Base-by-base conservation (phyloP, 2,329 filamentous ascomycete species). In the Alternaria sp. region DNA sequence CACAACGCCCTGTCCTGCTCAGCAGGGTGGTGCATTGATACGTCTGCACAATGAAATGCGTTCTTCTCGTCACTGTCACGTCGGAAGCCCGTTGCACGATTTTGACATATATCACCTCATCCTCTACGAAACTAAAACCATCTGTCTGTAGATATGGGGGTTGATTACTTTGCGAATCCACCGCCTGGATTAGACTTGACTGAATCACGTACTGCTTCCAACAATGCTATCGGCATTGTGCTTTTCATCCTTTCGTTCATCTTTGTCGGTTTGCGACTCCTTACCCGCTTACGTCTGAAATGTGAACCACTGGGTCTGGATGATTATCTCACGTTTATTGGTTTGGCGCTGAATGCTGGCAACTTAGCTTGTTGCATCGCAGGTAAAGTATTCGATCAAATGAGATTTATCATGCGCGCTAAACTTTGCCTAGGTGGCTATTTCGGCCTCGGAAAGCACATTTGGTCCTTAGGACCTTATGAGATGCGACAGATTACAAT, bases 341-440 rank as follows among this genome's bases (percentile, higher is more conserved):
- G 66, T 1, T 10, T 69, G 46, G 62, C 58, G 26, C 34, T 68
- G 36, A 68, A 65, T 46, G 67, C 69, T 29, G 67, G 62, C 3
- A 69, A 70, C 39, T 29, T 72, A 13, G 68, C 62, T 13, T 72
- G 69, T 46, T 72, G 69, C 42, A 65, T 71, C 45, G 65, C 66
- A 37, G 67, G 66, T 65, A 57, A 5, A 37, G 11, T 5, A 3
- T n/a, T 7, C 3, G 1, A 21, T 10, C 10, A 4, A 21, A 5
- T 28, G 10, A 59, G 24, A 13, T 13, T 7, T 13, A 8, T 8
- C 3, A 33, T 5, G 4, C 33, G 21, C 36, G 31, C 36, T 49
- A 45, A 21, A 5, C 36, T 5, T 7, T 34, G n/a, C 2, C 9
- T 23, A 67, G 68, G 65, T 11, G 68, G 67, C 5, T 69, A 58